A percentile compares a stretch with the other conserved stretches of the same genome.
Evolutionary conservation across 768 basidiomycete genomes (phyloP).

Genomic region (Exsudoporus frostii): DNA sequence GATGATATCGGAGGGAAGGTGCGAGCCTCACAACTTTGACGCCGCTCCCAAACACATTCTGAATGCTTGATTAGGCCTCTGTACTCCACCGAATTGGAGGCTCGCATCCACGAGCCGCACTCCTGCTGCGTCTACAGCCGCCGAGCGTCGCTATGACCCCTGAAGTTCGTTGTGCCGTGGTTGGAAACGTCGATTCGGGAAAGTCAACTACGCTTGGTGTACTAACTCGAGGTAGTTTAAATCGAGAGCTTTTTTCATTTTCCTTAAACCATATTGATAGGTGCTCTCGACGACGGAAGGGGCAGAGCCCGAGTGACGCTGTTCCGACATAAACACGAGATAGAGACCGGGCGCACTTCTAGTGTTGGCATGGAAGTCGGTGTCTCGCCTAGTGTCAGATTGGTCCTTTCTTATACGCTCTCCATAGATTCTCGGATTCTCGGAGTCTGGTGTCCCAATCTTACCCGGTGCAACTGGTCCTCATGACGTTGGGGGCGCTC

Average conservation of each 20-base stretch:
- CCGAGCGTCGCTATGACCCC: slow-evolving; percentile 73
- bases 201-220: slow-evolving; percentile 96
- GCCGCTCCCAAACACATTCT: not conserved
- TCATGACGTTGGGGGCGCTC: slow-evolving; percentile 58
- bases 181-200: slow-evolving; percentile 93
- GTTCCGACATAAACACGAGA: slow-evolving; percentile 96
- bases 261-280: slow-evolving; percentile 33
- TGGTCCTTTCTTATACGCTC: not conserved
- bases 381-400: not conserved
- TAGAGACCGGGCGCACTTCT: slow-evolving; percentile 93
- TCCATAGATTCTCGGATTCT: slow-evolving; percentile 82
- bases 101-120: slow-evolving; percentile 51
- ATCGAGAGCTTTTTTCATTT: slow-evolving; percentile 18
- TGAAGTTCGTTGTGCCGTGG: slow-evolving; percentile 93
- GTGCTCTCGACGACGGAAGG: slow-evolving; percentile 76
- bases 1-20: slow-evolving; percentile 86
- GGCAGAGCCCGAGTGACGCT: slow-evolving; percentile 82
- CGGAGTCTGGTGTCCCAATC: slow-evolving; percentile 71
- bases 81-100: slow-evolving; percentile 47
- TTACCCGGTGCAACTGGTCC: slow-evolving; percentile 61
- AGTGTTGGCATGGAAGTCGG: slow-evolving; percentile 95
- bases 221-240: slow-evolving; percentile 73
- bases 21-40: slow-evolving; percentile 1
- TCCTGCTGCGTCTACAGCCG: slow-evolving; percentile 74
- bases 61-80: slow-evolving; percentile 43